phyloP scores from a whole-genome alignment of 345 rosid genomes.

The Aurinia saxatilis region DNA sequence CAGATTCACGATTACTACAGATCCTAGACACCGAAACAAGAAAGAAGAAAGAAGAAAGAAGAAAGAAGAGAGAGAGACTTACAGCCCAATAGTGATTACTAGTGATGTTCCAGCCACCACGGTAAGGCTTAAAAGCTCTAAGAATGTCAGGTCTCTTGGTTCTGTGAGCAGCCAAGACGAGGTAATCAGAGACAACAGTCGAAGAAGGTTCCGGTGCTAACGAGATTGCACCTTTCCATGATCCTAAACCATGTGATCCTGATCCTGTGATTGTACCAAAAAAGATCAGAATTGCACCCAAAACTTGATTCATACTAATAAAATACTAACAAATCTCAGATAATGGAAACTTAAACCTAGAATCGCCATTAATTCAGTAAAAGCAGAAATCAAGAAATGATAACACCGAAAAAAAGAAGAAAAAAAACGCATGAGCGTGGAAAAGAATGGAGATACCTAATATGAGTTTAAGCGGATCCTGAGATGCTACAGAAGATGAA shows the following conservation, averaged over 20 bases:
- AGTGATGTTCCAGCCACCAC: conserved; percentile 84
- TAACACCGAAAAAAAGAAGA: neutral
- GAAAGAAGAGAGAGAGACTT: conserved; percentile 25
- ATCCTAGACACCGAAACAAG: no score
- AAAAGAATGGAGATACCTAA: conserved; percentile 42
- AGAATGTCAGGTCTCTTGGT: conserved; percentile 88
- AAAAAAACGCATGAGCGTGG: neutral
- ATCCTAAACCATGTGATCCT: conserved; percentile 51
- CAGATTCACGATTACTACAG: conserved; percentile 6
- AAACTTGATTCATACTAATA: neutral
- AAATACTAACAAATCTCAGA: conserved; percentile 9
- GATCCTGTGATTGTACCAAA: conserved; percentile 32
- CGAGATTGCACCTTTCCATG: conserved; percentile 48
- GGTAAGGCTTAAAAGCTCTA: conserved; percentile 51
- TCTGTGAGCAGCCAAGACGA: conserved; percentile 69
- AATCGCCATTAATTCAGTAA: neutral
- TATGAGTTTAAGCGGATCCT: conserved; percentile 49
- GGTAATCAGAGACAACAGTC: conserved; percentile 29
- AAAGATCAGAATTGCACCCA: neutral
- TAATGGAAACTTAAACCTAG: neutral
- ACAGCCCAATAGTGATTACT: conserved; percentile 92
- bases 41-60: neutral
- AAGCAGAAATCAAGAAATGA: neutral
- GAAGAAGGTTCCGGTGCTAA: conserved; percentile 61
- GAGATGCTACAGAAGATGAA: conserved; percentile 6